phyloP scores from a whole-genome alignment of 192 early-diverging fungal species.

The Backusella luteola region DNA sequence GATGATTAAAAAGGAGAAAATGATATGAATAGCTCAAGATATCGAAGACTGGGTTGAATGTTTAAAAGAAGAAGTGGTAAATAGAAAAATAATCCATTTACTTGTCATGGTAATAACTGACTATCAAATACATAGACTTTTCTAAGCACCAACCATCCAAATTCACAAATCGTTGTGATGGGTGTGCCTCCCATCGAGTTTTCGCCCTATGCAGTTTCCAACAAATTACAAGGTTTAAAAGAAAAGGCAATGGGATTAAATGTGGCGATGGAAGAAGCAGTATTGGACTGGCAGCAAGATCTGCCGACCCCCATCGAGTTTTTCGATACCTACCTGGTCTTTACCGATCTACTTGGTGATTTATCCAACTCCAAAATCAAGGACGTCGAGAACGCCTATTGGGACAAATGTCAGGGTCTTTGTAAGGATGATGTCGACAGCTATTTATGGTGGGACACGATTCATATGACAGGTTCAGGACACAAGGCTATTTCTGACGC shows the following conservation, averaged over 20 bases:
- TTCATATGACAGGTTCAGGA: slow-evolving; percentile 37
- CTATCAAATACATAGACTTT: background rate
- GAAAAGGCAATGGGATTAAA: slow-evolving; percentile 12
- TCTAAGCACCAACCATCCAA: slow-evolving; percentile 5
- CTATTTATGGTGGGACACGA: slow-evolving; percentile 38
- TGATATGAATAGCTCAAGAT: background rate
- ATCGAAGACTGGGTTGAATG: slow-evolving; percentile 9
- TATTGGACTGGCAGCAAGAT: slow-evolving; percentile 16
- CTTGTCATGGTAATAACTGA: background rate
- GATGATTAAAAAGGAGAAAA: background rate
- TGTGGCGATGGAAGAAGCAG: slow-evolving; percentile 24
- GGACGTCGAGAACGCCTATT: slow-evolving; percentile 33
- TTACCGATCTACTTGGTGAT: slow-evolving; percentile 24
- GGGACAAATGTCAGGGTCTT: slow-evolving; percentile 32
- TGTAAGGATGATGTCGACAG: slow-evolving; percentile 28
- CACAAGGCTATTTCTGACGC: slow-evolving; percentile 15
- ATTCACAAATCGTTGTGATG: slow-evolving; percentile 17
- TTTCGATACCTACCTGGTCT: slow-evolving; percentile 21
- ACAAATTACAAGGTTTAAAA: background rate
- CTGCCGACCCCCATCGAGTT: background rate
- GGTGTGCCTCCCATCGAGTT: slow-evolving; percentile 35
- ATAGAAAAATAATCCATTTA: background rate
- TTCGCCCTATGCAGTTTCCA: slow-evolving; percentile 20
- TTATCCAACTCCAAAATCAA: slow-evolving; percentile 17
- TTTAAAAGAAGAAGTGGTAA: slow-evolving; percentile 27